A percentile compares a stretch with the other conserved stretches of the same genome.
phyloP scores from a whole-genome alignment of 305 asterid species.

The Fraxinus paxiana region DNA sequence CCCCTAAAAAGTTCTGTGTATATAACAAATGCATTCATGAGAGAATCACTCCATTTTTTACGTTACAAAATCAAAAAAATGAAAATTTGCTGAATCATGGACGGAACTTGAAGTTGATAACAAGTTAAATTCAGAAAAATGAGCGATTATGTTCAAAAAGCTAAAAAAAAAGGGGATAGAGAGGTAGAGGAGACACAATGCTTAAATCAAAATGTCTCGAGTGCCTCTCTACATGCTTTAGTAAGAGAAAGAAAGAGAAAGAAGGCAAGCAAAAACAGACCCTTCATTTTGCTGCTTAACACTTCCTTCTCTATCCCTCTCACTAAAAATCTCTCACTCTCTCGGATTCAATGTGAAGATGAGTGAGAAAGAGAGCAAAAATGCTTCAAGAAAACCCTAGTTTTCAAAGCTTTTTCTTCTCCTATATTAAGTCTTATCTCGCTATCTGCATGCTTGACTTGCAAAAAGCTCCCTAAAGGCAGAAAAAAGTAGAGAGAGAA shows the following conservation, averaged over 20 bases:
- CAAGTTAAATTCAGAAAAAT: neutral
- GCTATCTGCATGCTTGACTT: conserved; percentile 39
- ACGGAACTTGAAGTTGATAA: neutral
- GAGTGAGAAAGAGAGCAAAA: neutral
- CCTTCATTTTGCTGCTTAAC: neutral
- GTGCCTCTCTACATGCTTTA: neutral
- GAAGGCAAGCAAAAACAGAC: conserved; percentile 22
- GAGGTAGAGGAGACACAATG: conserved; percentile 5
- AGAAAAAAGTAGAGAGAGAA: conserved; percentile 1
- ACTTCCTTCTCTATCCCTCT: neutral
- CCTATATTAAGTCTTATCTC: conserved; percentile 15
- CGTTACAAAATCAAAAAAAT: neutral
- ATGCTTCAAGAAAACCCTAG: conserved; percentile 16
- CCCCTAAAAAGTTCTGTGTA: neutral
- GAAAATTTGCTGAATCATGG: neutral
- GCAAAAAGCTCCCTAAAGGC: neutral
- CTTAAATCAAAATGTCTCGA: neutral
- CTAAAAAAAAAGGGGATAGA: neutral
- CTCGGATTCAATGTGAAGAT: neutral
- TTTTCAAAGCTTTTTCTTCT: neutral
- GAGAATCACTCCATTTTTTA: neutral
- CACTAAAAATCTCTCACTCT: neutral
- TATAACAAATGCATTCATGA: neutral
- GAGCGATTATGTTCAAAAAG: neutral
- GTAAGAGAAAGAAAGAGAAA: conserved; percentile 18